phyloP scores from a whole-genome alignment of 352 stramenopile genomes.

The Albugo candida region DNA sequence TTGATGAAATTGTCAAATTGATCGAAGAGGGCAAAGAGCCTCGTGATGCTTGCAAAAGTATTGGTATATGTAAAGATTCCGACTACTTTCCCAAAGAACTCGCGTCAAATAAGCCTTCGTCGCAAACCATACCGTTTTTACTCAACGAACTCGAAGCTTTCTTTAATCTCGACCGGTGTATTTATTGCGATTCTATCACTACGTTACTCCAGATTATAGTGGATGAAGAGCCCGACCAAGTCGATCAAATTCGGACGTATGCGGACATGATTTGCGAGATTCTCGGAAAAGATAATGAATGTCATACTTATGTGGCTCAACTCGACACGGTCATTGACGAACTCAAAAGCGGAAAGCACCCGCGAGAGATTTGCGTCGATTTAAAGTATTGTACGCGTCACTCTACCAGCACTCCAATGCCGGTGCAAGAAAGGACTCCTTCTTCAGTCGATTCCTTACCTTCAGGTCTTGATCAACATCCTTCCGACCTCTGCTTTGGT shows the following conservation, averaged over 20 bases:
- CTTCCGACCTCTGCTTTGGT: too few species aligned
- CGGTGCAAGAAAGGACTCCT: too few species aligned
- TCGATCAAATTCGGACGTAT: conserved; percentile 33
- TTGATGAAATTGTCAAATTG: conserved; percentile 34
- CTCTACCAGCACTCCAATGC: neutral
- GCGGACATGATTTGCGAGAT: conserved; percentile 61
- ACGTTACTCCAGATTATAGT: conserved; percentile 38
- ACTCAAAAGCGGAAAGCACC: conserved; percentile 40
- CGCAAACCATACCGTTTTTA: too few species aligned
- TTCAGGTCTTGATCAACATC: too few species aligned
- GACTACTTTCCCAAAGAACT: neutral
- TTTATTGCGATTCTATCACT: conserved; percentile 43
- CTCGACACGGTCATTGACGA: conserved; percentile 40
- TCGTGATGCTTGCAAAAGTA: conserved; percentile 18
- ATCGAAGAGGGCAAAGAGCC: conserved; percentile 26
- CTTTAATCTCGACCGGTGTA: conserved; percentile 10
- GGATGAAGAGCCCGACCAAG: conserved; percentile 28
- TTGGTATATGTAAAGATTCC: conserved; percentile 20
- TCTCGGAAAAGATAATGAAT: conserved; percentile 32
- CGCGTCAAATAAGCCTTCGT: conserved; percentile 9
- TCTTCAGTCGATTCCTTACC: too few species aligned
- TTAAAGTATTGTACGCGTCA: conserved; percentile 19
- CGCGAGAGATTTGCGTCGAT: conserved; percentile 31
- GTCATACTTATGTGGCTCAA: conserved; percentile 47
- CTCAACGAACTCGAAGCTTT: too few species aligned